Conservation (phyloP, 202 grass and related monocot genomes). For the Setaria italica region DNA sequence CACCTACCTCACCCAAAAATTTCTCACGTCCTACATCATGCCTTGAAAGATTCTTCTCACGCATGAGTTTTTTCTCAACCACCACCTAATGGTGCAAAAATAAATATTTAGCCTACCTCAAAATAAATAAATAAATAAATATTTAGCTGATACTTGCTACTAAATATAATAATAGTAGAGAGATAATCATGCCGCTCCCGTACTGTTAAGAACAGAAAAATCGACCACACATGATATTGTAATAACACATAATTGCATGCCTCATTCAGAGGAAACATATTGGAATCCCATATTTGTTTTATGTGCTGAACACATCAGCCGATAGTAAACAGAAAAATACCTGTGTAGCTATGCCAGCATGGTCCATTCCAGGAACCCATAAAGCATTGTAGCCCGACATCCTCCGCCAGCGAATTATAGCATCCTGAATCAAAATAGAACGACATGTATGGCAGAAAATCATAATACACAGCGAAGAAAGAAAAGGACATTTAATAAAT, state of each 20-base stretch:
- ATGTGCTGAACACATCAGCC: not conserved
- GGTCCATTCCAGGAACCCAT: conserved; percentile 70
- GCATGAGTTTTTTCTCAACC: conserved; percentile 98
- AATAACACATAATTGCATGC: not conserved
- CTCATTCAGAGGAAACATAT: not conserved
- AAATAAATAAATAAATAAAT: not conserved
- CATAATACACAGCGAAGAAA: not conserved
- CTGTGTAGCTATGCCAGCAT: conserved; percentile 72
- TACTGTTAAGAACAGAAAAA: not conserved
- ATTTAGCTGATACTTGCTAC: not conserved
- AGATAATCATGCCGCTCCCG: not conserved
- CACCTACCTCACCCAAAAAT: conserved; percentile 80
- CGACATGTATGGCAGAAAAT: not conserved
- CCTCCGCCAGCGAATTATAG: conserved; percentile 71
- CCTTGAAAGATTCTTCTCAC: conserved; percentile 84
- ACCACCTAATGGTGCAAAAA: conserved; percentile 62
- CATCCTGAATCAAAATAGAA: conserved; percentile 51
- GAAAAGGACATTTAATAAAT: not conserved
- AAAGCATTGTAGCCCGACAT: conserved; percentile 73
- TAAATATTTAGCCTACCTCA: not conserved
- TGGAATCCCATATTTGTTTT: not conserved
- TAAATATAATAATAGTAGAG: not conserved
- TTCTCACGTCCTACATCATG: conserved; percentile 80
- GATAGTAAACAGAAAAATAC: conserved; percentile 41
- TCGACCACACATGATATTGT: not conserved